These are phyloP conservation scores for Cadophora sp. DNA, from an alignment of 2,329 filamentous ascomycete species.

Conservation along the genomic window DNA sequence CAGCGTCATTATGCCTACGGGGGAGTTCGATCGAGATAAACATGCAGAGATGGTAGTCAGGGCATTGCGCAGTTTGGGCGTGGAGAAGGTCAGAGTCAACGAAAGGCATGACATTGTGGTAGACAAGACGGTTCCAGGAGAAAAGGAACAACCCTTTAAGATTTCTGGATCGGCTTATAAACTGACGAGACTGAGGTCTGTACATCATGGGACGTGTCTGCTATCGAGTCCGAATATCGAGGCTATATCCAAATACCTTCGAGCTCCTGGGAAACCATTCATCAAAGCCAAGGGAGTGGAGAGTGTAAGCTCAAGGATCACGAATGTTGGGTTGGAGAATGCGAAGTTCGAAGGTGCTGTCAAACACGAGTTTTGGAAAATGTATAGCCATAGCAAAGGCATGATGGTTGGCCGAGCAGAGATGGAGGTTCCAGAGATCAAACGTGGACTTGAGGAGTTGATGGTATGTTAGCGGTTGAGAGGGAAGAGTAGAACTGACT, in stretches of 20 bases:
- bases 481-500: constrained; percentile 38
- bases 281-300: constrained; percentile 87
- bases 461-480: constrained; percentile 52
- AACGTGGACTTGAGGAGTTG: constrained; percentile 67
- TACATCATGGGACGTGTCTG: constrained; percentile 94
- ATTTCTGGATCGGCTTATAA: constrained; percentile 96
- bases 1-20: constrained; percentile 84
- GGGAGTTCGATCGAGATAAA: constrained; percentile 79
- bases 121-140: constrained; percentile 48
- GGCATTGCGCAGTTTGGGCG: constrained; percentile 70
- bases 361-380: constrained; percentile 66
- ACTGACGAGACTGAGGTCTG: constrained; percentile 77
- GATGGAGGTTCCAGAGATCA: constrained; percentile 57
- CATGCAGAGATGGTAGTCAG: constrained; percentile 93
- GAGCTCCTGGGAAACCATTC: constrained; percentile 77
- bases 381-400: constrained; percentile 63
- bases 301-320: constrained; percentile 85
- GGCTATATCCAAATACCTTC: constrained; percentile 72
- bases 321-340: constrained; percentile 73
- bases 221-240: constrained; percentile 77
- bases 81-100: constrained; percentile 75
- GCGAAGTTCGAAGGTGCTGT: constrained; percentile 60
- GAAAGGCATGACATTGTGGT: constrained; percentile 92
- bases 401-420: constrained; percentile 38
- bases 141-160: constrained; percentile 61